Base-by-base conservation (phyloP, 1,284 basidiomycete genomes). In the Nidula niveotomentosa region DNA sequence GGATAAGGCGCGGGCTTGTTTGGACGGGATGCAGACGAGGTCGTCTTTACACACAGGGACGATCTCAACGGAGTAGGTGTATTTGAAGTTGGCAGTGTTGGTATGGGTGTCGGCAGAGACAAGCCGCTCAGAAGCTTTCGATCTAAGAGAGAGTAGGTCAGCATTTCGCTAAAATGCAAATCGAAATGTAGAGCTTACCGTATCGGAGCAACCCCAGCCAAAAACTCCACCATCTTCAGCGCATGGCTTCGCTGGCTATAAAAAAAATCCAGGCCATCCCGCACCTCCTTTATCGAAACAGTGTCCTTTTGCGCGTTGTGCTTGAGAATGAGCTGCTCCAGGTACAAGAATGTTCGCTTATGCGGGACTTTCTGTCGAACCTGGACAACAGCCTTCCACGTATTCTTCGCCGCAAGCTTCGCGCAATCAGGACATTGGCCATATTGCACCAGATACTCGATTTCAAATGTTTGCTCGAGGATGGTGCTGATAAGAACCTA, bases 31-130 rank as follows among this genome's bases (percentile, higher is more conserved):
- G 69, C 92, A 95, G 36, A 98, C 91, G 41, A 99, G 84, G 70
- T 99, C 96, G 70, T 99, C 96, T 73, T 98, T 98, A 78, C 96
- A 99, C 57, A 99, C 86, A 0, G 96, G 95, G 6, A 91, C 86
- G 63, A 99, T 97, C 74, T 99, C 96, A 63, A 98, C 93, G 15
- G 94, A 97, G 79, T 96, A 99, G 3, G 95, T 96, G 73, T 94
- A 96, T 75, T 98, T 98, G 83, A 94, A 98, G 76, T 94, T 98
- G 43, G 95, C 91, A 1, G 94, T 97, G 60, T 85, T 87, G 41
- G 90, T 86, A 71, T 99, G 96, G 1, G 92, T 94, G 69, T 99
- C 96, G 46, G 89, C 82, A 13, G 94, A 96, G 51, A 99, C 85
- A n/a, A 99, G 80, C 70, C 96, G 95, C 69, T 98, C 96, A 1